Conservation (phyloP, 2,329 filamentous ascomycete species). For the Chaetothyriales sp. region DNA sequence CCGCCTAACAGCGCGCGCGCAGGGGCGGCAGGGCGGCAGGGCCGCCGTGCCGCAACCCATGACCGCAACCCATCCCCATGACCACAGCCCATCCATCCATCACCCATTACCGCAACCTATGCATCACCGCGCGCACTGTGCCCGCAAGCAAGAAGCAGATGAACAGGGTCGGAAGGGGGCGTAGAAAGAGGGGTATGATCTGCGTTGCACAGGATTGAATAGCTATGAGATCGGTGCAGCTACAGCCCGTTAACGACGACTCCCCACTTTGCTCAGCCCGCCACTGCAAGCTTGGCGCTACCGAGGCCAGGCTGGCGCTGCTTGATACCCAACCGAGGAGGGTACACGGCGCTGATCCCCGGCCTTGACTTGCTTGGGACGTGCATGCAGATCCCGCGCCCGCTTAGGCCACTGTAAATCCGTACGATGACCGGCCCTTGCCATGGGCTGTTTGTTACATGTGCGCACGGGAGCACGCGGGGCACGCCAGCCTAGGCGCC, state of each 20-base stretch:
- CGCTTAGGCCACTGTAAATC: neutral
- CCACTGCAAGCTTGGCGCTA: neutral
- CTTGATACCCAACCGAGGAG: neutral
- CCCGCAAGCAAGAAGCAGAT: neutral
- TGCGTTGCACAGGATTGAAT: neutral
- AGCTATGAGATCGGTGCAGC: neutral
- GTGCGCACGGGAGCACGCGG: too few species aligned
- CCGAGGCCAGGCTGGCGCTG: neutral
- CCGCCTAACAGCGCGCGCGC: neutral
- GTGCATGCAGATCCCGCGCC: neutral
- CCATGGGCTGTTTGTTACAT: too few species aligned
- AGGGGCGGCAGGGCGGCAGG: neutral
- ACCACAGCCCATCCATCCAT: too few species aligned
- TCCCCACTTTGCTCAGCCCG: neutral
- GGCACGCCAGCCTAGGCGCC: too few species aligned
- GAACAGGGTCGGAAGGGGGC: neutral
- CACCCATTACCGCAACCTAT: too few species aligned
- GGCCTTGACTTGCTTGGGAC: neutral
- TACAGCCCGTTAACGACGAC: neutral
- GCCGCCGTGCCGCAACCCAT: neutral
- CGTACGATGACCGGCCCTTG: too few species aligned
- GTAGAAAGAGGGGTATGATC: neutral
- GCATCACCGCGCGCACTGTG: too few species aligned
- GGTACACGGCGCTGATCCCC: neutral
- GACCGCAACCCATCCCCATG: too few species aligned